Evolutionary conservation across 768 basidiomycete species (phyloP).

Genomic region (Daedaleopsis sinensis): DNA sequence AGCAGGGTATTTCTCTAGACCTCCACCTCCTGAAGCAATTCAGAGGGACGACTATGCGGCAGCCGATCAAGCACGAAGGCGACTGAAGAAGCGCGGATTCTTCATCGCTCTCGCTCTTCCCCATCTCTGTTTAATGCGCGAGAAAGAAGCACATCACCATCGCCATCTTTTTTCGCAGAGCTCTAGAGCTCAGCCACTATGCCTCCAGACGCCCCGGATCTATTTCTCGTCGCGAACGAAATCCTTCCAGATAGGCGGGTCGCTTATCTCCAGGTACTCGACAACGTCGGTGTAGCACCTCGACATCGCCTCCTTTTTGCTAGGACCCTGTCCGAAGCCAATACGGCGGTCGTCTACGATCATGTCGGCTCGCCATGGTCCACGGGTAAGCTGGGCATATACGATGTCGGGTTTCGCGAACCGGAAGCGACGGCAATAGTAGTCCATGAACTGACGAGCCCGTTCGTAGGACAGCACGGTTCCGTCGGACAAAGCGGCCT

Average conservation of each 20-base stretch:
- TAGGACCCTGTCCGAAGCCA: conserved; percentile 70
- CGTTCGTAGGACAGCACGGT: conserved; percentile 65
- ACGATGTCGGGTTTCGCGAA: conserved; percentile 76
- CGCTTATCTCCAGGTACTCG: conserved; percentile 84
- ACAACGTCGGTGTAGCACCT: conserved; percentile 87
- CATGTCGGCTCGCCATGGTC: conserved; percentile 74
- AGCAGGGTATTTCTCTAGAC: background rate
- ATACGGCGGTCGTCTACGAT: conserved; percentile 78
- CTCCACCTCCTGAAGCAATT: conserved; percentile 44
- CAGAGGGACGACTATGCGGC: conserved; percentile 44
- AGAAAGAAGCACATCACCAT: background rate
- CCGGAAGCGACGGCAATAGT: conserved; percentile 80
- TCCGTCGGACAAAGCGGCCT: conserved; percentile 60
- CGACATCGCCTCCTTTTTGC: conserved; percentile 72
- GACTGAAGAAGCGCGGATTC: conserved; percentile 38
- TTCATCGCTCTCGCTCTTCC: conserved; percentile 20
- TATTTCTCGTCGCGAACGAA: conserved; percentile 60
- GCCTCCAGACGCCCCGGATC: conserved; percentile 3
- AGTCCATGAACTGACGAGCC: conserved; percentile 92
- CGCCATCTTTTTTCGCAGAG: conserved; percentile 1
- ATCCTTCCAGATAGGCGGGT: conserved; percentile 75
- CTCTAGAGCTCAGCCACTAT: background rate
- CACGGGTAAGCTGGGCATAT: conserved; percentile 39
- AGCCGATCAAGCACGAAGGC: conserved; percentile 50
- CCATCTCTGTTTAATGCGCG: background rate